These are phyloP conservation scores for Neodidymelliopsis sp. DNA, from an alignment of 2,329 filamentous ascomycete species.

Conservation along the genomic window DNA sequence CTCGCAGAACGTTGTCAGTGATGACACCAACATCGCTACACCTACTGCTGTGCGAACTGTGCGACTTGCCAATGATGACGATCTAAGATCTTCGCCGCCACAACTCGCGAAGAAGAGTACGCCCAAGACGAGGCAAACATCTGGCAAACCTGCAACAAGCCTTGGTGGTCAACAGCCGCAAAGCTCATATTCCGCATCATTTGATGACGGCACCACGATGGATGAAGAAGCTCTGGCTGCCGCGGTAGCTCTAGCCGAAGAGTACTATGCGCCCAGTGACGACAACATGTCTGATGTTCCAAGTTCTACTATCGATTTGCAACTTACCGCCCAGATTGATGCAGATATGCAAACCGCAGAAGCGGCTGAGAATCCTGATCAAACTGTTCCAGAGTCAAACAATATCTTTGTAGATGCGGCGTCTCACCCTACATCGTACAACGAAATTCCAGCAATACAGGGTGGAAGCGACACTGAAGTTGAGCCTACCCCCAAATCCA, in stretches of 20 bases:
- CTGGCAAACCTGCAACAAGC: constrained; percentile 18
- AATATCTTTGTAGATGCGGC: constrained; percentile 34
- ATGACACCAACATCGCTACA: constrained; percentile 37
- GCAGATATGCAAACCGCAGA: constrained; percentile 40
- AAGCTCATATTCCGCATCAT: constrained; percentile 27
- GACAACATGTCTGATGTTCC: constrained; percentile 32
- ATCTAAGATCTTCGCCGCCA: constrained; percentile 49
- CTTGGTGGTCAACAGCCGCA: constrained; percentile 31
- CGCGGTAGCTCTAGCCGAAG: constrained; percentile 15
- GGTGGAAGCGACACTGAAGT: constrained; percentile 31
- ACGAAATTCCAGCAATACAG: constrained; percentile 6
- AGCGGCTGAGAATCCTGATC: constrained; percentile 5
- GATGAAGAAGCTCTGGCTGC: constrained; percentile 37
- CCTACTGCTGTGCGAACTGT: constrained; percentile 39
- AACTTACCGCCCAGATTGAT: constrained; percentile 46
- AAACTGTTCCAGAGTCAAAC: constrained; percentile 27
- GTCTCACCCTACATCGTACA: constrained; percentile 22
- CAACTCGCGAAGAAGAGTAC: constrained; percentile 27
- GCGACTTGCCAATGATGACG: constrained; percentile 29
- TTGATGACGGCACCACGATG: constrained; percentile 45
- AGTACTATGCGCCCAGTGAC: constrained; percentile 12
- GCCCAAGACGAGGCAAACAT: background rate
- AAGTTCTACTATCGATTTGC: constrained; percentile 43
- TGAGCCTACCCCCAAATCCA: constrained; percentile 26
- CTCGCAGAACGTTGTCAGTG: constrained; percentile 34